Evolutionary conservation across 305 asterid species (phyloP).

Genomic region (Fraxinus nigra): DNA sequence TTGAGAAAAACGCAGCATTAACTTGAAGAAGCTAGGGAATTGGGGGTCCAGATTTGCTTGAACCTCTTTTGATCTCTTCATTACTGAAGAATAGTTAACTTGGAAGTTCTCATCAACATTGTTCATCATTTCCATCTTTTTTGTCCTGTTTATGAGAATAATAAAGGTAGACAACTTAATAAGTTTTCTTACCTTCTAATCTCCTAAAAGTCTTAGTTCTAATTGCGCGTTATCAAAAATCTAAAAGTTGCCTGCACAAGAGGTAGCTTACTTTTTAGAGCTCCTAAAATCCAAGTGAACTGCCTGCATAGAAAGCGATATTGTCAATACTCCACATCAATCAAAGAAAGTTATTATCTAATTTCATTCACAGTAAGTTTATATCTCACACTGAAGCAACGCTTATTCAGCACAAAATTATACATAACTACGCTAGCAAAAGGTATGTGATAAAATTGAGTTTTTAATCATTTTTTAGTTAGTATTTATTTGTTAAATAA

Average conservation of each 20-base stretch:
- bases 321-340: not conserved
- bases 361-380: not conserved
- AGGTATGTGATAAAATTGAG: not conserved
- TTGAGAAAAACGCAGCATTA: conserved; percentile 32
- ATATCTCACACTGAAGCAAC: not conserved
- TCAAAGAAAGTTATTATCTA: not conserved
- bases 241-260: not conserved
- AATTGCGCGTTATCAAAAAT: not conserved
- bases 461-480: too few species aligned
- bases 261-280: not conserved
- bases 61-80: conserved; percentile 34
- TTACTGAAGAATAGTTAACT: not conserved
- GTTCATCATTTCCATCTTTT: not conserved
- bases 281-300: not conserved
- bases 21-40: conserved; percentile 37
- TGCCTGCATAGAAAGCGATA: not conserved
- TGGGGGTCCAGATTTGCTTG: conserved; percentile 25
- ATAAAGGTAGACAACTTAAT: not conserved
- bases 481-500: too few species aligned
- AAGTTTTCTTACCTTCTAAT: not conserved
- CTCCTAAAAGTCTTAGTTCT: not conserved
- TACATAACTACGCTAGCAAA: not conserved
- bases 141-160: not conserved
- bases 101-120: not conserved
- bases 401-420: not conserved